Base-by-base conservation (phyloP, 345 rosid genomes). In the Aquilaria yunnanensis region DNA sequence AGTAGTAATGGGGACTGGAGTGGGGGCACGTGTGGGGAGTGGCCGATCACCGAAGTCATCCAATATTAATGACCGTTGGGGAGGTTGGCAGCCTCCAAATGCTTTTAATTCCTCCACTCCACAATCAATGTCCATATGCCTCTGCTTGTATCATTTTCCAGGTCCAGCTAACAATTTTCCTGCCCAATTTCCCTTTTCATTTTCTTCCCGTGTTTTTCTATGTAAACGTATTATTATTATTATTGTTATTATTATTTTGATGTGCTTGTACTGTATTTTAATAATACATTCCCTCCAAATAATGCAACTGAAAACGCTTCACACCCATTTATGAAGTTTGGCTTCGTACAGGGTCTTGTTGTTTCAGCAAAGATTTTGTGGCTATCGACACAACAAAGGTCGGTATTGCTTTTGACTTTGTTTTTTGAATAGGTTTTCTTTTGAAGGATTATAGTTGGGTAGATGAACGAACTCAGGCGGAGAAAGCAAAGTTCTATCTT, bases 401-500 rank as follows among this genome's bases (percentile, higher is more conserved):
- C 59, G 70, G 72, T 65, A 51, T 50, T 32, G 45, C 8, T 37
- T 69, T 74, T 66, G 73, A 67, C 68, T 60, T 34, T 0, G 34
- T 2, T 29, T 34, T 50, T 47, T 34, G 6, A 4, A 10, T 54
- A 12, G 13, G 2, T 14, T 61, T 54, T 14, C 37, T 51, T 61
- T 70, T 56, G 57, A 56, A 56, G 57, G 5, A 50, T 72, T 75
- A 43, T 66, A 6, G 81, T 31, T 80, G 68, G 82, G 87, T 71
- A 77, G 90, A 77, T 85, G 83, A 80, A 69, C 87, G 33, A 85
- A 80, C 85, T 59, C 65, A 32, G 82, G 61, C 83, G 87, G 83
- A 76, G 61, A 71, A 55, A 60, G 48, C 85, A 55, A 74, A 56
- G 77, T 59, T 32, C 32, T n/a, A 7, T 37, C 8, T 37, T 60